phyloP scores from a whole-genome alignment of 2,329 filamentous ascomycete species.

The Ophiostoma himal-ulmi region DNA sequence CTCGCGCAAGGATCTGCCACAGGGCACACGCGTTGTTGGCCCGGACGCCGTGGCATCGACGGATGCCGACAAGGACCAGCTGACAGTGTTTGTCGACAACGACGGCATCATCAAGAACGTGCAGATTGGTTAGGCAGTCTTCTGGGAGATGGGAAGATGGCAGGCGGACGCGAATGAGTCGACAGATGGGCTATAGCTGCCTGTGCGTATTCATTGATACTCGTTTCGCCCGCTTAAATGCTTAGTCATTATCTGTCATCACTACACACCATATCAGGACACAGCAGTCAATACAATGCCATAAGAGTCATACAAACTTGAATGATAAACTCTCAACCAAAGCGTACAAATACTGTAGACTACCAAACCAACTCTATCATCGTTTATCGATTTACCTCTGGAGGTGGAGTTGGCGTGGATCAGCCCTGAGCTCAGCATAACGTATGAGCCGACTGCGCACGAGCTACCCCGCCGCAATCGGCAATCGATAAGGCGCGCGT shows the following conservation, averaged over 20 bases:
- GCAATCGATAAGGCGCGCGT: conserved; percentile 20
- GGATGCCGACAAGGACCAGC: conserved; percentile 48
- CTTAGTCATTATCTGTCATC: neutral
- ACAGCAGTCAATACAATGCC: neutral
- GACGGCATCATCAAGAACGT: conserved; percentile 58
- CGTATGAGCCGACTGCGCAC: conserved; percentile 1
- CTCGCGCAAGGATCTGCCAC: conserved; percentile 54
- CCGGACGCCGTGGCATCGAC: conserved; percentile 54
- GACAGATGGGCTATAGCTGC: neutral
- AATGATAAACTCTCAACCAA: too few species aligned
- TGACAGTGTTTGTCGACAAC: conserved; percentile 56
- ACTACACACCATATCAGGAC: neutral
- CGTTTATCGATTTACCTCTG: neutral
- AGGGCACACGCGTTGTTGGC: conserved; percentile 51
- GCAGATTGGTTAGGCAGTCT: conserved; percentile 43
- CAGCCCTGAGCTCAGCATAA: neutral
- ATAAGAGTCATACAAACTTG: neutral
- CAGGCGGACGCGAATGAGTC: neutral
- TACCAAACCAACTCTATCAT: neutral
- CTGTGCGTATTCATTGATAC: neutral
- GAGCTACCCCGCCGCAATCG: conserved; percentile 18
- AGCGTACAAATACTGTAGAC: too few species aligned
- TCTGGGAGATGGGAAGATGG: neutral
- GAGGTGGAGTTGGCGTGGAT: neutral
- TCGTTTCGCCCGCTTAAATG: neutral